phyloP scores from a whole-genome alignment of 2,329 filamentous ascomycete species.

The Westerdykella sp. region DNA sequence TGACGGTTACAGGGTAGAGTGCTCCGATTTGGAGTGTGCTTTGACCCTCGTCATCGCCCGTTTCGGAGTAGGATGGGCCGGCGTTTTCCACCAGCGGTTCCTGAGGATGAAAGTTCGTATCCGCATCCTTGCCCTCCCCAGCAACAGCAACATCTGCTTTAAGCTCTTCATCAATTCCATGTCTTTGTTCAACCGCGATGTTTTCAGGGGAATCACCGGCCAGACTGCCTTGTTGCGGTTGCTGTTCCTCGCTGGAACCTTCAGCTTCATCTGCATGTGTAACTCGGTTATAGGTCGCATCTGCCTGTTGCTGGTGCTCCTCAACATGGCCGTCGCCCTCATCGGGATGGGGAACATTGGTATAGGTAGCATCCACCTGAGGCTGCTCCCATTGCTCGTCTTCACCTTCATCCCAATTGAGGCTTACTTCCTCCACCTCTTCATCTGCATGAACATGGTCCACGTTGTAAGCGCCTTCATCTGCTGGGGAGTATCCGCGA shows the following conservation, averaged over 20 bases:
- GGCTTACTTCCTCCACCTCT: neutral
- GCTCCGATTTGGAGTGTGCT: conserved; percentile 39
- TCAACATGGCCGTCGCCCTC: conserved; percentile 6
- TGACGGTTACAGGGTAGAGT: conserved; percentile 39
- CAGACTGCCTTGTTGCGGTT: too few relatives aligned
- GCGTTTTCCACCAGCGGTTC: too few relatives aligned
- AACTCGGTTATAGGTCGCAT: conserved; percentile 8
- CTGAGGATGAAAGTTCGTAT: too few relatives aligned
- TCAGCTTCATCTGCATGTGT: conserved; percentile 10
- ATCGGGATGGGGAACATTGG: conserved; percentile 10
- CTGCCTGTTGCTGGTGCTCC: too few relatives aligned
- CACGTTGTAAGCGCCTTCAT: neutral
- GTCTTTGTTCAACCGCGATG: too few relatives aligned
- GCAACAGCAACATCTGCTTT: too few relatives aligned
- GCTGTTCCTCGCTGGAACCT: conserved; percentile 1
- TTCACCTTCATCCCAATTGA: neutral
- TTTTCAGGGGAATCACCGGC: too few relatives aligned
- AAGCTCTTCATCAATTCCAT: too few relatives aligned
- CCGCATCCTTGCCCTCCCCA: too few relatives aligned
- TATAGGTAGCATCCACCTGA: conserved; percentile 2
- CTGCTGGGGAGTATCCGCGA: neutral
- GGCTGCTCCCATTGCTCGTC: neutral
- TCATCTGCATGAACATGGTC: neutral
- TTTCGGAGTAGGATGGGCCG: neutral
- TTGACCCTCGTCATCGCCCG: conserved; percentile 9